These are phyloP conservation scores for Macrotyloma uniflorum DNA, from an alignment of 306 rosid genomes.

Conservation along the genomic window DNA sequence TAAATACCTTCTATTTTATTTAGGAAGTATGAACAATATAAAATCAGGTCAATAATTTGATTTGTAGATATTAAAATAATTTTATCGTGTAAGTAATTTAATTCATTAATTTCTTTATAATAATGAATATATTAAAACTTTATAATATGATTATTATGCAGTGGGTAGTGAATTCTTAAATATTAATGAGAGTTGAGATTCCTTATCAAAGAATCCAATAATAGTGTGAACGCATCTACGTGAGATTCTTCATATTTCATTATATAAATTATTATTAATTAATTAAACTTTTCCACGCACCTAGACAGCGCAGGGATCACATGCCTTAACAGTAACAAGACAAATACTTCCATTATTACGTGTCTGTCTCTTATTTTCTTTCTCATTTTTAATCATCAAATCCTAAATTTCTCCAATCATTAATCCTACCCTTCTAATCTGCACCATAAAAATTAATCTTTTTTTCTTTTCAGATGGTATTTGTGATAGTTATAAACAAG, in stretches of 20 bases:
- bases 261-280: not conserved
- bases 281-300: slow-evolving; percentile 10
- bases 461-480: slow-evolving; percentile 24
- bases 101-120: too few species aligned
- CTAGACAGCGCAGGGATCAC: slow-evolving; percentile 15
- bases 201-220: not conserved
- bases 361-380: not conserved
- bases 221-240: not conserved
- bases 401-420: not conserved
- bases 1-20: too few species aligned
- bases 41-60: too few species aligned
- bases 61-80: too few species aligned
- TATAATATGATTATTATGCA: too few species aligned
- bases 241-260: not conserved
- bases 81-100: too few species aligned
- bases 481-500: not conserved
- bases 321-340: slow-evolving; percentile 17
- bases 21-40: too few species aligned
- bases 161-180: not conserved
- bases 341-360: slow-evolving; percentile 1
- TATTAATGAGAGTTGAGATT: slow-evolving; percentile 1
- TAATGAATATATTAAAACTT: too few species aligned
- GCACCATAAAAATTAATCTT: not conserved
- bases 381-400: not conserved
- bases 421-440: slow-evolving; percentile 3